Conservation (phyloP, 2,329 filamentous ascomycete genomes). For the Colletotrichum orbiculare region DNA sequence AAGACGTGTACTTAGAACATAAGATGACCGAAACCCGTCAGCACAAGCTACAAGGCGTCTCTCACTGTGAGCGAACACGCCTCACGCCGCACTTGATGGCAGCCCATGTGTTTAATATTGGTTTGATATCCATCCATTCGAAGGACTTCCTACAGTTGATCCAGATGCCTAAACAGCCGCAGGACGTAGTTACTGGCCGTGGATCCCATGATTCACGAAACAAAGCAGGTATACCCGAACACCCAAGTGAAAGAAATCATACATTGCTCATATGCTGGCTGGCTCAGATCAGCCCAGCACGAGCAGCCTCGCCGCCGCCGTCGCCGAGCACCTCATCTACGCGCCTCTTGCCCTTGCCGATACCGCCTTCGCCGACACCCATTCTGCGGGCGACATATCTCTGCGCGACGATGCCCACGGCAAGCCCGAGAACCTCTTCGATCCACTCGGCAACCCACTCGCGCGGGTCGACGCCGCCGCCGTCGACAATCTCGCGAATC, state of each 20-base stretch:
- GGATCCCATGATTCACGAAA: background rate
- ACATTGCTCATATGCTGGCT: background rate
- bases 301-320: constrained; percentile 36
- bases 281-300: constrained; percentile 35
- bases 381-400: constrained; percentile 94
- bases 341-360: constrained; percentile 71
- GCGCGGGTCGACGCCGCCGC: constrained; percentile 83
- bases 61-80: too few relatives aligned
- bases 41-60: too few relatives aligned
- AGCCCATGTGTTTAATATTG: too few relatives aligned
- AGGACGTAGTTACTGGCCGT: background rate
- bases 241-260: constrained; percentile 22
- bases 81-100: too few relatives aligned
- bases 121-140: too few relatives aligned
- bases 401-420: constrained; percentile 89
- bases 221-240: constrained; percentile 35
- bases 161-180: too few relatives aligned
- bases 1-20: too few relatives aligned
- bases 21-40: too few relatives aligned
- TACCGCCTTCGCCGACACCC: constrained; percentile 87
- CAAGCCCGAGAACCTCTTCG: constrained; percentile 83
- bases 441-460: constrained; percentile 99
- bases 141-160: too few relatives aligned
- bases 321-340: constrained; percentile 67
- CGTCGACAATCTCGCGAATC: constrained; percentile 85